Conservation (phyloP, 352 stramenopile species). For the Globisporangium uncinulatum region DNA sequence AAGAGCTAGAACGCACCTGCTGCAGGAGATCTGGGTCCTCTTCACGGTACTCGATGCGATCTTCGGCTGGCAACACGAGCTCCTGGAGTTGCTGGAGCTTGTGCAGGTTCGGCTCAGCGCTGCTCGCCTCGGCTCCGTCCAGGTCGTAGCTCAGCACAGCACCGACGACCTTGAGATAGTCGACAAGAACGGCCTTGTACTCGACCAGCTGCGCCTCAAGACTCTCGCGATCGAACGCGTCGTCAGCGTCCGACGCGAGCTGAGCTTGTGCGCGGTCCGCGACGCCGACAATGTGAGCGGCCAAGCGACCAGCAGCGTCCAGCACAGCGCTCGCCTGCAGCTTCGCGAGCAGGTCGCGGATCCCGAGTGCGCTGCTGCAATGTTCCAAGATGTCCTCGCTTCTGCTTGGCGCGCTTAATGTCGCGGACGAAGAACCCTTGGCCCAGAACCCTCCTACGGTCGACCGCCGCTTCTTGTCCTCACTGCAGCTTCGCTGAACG, state of each 20-base stretch:
- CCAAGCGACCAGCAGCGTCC: slow-evolving; percentile 11
- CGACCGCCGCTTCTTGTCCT: slow-evolving; percentile 7
- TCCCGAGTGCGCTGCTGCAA: background rate
- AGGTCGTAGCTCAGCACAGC: slow-evolving; percentile 7
- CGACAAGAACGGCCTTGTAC: slow-evolving; percentile 13
- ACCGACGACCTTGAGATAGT: slow-evolving; percentile 15
- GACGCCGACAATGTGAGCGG: slow-evolving; percentile 6
- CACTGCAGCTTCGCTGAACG: slow-evolving; percentile 11
- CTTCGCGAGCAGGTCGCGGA: slow-evolving; percentile 5
- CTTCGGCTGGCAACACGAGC: slow-evolving; percentile 9
- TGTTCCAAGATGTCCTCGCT: slow-evolving; percentile 12
- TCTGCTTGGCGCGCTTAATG: background rate
- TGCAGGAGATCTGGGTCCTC: slow-evolving; percentile 9
- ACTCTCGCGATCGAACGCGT: background rate
- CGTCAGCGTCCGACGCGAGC: slow-evolving; percentile 3
- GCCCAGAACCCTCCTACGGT: slow-evolving; percentile 3
- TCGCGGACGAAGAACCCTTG: background rate
- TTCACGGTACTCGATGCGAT: slow-evolving; percentile 6
- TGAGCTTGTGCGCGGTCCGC: slow-evolving; percentile 8
- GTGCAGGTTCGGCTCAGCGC: background rate
- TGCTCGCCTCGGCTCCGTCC: slow-evolving; percentile 1
- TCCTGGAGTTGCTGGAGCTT: slow-evolving; percentile 16
- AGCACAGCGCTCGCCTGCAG: slow-evolving; percentile 9
- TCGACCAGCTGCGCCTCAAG: slow-evolving; percentile 5
- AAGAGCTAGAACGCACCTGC: slow-evolving; percentile 5